A percentile compares a stretch with the other conserved stretches of the same genome.
Evolutionary conservation across 768 basidiomycete species (phyloP).

Genomic region (Gloeopeniophorella convolvens): DNA sequence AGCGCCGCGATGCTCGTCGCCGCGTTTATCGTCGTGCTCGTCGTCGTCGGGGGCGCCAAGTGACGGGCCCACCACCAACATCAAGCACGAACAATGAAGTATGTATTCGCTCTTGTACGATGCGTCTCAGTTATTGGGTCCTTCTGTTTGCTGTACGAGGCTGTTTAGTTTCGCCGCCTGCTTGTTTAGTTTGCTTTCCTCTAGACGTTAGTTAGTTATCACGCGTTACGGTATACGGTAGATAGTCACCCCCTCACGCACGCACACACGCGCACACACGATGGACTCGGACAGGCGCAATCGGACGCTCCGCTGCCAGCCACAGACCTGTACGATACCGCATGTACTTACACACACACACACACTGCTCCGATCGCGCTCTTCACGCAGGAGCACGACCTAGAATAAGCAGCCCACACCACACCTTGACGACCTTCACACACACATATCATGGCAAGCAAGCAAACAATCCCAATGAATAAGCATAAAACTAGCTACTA

Average conservation of each 20-base stretch:
- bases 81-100: background rate
- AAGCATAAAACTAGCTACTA: conserved; percentile 10
- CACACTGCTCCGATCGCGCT: background rate
- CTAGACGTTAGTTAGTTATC: too few species aligned
- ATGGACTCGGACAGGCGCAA: conserved; percentile 2
- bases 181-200: too few species aligned
- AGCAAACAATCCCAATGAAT: background rate
- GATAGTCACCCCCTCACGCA: background rate
- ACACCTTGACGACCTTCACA: too few species aligned
- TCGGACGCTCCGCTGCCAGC: conserved; percentile 5
- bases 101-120: background rate
- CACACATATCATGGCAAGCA: background rate
- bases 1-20: conserved; percentile 43
- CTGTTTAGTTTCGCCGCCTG: too few species aligned
- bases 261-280: background rate
- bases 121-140: background rate
- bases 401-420: background rate
- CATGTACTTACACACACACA: too few species aligned
- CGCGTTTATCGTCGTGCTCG: conserved; percentile 46
- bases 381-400: background rate
- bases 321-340: background rate
- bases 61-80: too few species aligned
- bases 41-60: conserved; percentile 26
- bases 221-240: too few species aligned
- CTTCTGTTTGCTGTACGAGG: too few species aligned